Base-by-base conservation (phyloP, 768 basidiomycete genomes). In the Lactarius psammicola region DNA sequence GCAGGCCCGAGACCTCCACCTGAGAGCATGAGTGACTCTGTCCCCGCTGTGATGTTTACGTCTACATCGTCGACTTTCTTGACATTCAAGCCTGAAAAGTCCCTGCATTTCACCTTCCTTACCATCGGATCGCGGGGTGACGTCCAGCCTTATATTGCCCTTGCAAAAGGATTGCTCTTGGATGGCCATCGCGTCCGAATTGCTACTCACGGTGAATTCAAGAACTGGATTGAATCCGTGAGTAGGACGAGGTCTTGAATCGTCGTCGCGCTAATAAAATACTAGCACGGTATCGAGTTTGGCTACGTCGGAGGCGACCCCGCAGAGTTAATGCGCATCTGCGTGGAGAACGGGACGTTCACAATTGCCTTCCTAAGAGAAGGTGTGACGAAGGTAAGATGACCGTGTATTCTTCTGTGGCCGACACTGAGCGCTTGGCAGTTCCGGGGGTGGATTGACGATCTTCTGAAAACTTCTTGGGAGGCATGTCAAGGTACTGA, bases 401-500 rank as follows among this genome's bases (percentile, higher is more conserved):
- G 1, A 38, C 36, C 40, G 31, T 34, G 59, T 49, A 66, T 60
- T 30, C 28, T 63, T 54, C 59, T 54, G 36, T 17, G 53, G 11
- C 42, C 44, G 42, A 33, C 57, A 44, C 68, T 71, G 31, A 65
- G 42, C 33, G 38, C 61, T 30, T 66, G 53, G 33, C 74, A 96
- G 91, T 98, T 98, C 80, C 90, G 97, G 60, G 95, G 94, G 11
- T 98, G 96, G 96, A 80, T 98, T 44, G 97, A 99, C 73, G 97
- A 99, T 74, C 82, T 99, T 9, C 84, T 99, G 55, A 89, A 88
- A 75, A 94, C 94, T 0, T 92, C 95, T 2, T 98, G 95, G 95
- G 89, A 94, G 70, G 95, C 95, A 0, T 98, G 97, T 73, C 94
- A 96, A 77, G 88, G 86, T 40, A 94, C 94, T 0, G 95, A 99